phyloP scores from a whole-genome alignment of 352 stramenopile species.

The Phytophthora crassamura region DNA sequence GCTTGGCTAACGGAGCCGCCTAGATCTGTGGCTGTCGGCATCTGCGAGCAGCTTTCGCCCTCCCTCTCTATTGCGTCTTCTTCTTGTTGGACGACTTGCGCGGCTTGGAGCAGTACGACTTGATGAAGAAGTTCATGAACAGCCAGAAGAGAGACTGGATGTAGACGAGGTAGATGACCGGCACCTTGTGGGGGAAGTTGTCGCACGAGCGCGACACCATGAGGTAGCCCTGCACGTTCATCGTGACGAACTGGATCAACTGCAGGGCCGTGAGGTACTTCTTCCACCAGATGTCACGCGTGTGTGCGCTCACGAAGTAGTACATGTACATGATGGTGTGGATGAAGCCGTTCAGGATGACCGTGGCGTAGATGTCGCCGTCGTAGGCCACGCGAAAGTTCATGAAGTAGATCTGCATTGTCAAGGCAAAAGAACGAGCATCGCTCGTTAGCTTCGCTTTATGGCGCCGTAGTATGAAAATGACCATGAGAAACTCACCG shows the following conservation, averaged over 20 bases:
- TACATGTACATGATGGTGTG: conserved; percentile 99
- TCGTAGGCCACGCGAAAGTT: conserved; percentile 95
- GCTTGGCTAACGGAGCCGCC: background rate
- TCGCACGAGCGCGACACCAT: conserved; percentile 90
- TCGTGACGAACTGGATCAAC: conserved; percentile 94
- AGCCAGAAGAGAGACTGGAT: conserved; percentile 86
- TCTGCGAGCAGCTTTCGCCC: conserved; percentile 9
- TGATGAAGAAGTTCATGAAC: conserved; percentile 97
- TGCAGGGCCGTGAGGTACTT: conserved; percentile 96
- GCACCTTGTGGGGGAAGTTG: conserved; percentile 81
- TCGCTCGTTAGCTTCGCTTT: conserved; percentile 3
- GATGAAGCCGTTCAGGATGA: conserved; percentile 97
- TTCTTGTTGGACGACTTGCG: conserved; percentile 51
- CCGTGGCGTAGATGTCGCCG: conserved; percentile 97
- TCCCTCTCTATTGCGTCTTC: conserved; percentile 57
- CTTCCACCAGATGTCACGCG: conserved; percentile 98
- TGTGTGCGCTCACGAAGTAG: conserved; percentile 98
- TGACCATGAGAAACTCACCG: conserved; percentile 45
- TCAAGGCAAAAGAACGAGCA: conserved; percentile 8
- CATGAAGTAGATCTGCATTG: conserved; percentile 93
- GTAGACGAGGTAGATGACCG: conserved; percentile 94
- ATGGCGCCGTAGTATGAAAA: background rate
- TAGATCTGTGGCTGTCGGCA: background rate
- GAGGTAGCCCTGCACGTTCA: conserved; percentile 82
- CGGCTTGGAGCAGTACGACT: conserved; percentile 89